Percentiles rank a stretch among this genome's conserved stretches.
Conservation (phyloP, 805 yeast species). For the Candida maltosa region DNA sequence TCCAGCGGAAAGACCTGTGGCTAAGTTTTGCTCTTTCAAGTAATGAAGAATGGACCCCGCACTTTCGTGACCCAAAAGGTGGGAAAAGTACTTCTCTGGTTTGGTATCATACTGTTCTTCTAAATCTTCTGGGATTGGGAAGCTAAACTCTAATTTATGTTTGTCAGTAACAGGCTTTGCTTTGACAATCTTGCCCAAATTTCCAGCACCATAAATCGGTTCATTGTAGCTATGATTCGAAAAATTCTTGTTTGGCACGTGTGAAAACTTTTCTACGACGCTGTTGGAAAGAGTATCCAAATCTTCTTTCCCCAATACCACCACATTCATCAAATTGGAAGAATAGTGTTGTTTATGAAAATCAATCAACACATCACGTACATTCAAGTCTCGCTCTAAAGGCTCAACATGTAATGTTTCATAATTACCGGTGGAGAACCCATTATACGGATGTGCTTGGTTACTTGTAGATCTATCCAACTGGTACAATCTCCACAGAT, state of each 20-base stretch:
- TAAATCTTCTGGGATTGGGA: slow-evolving; percentile 73
- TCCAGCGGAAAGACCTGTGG: slow-evolving; percentile 75
- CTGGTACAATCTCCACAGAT: slow-evolving; percentile 85
- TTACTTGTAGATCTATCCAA: slow-evolving; percentile 73
- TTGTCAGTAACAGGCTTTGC: slow-evolving; percentile 84
- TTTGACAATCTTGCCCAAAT: slow-evolving; percentile 51
- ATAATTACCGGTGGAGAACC: slow-evolving; percentile 87
- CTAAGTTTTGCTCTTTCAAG: slow-evolving; percentile 75
- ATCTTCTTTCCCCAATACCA: slow-evolving; percentile 77
- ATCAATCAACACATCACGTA: slow-evolving; percentile 74
- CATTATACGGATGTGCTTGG: slow-evolving; percentile 75
- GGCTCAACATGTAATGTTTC: slow-evolving; percentile 73
- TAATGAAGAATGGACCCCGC: slow-evolving; percentile 75
- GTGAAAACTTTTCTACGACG: slow-evolving; percentile 65
- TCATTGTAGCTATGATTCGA: slow-evolving; percentile 44
- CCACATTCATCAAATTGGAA: slow-evolving; percentile 84
- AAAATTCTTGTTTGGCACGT: slow-evolving; percentile 51
- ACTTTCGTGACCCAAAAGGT: slow-evolving; percentile 90
- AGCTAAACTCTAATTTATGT: slow-evolving; percentile 62
- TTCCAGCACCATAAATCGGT: slow-evolving; percentile 46
- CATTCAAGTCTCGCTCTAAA: slow-evolving; percentile 55
- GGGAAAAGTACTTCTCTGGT: slow-evolving; percentile 72
- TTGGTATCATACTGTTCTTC: slow-evolving; percentile 57
- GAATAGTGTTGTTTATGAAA: slow-evolving; percentile 75
- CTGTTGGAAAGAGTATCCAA: slow-evolving; percentile 68